Base-by-base conservation (phyloP, 164 flowering plant genomes). In the Macadamia integrifolia region DNA sequence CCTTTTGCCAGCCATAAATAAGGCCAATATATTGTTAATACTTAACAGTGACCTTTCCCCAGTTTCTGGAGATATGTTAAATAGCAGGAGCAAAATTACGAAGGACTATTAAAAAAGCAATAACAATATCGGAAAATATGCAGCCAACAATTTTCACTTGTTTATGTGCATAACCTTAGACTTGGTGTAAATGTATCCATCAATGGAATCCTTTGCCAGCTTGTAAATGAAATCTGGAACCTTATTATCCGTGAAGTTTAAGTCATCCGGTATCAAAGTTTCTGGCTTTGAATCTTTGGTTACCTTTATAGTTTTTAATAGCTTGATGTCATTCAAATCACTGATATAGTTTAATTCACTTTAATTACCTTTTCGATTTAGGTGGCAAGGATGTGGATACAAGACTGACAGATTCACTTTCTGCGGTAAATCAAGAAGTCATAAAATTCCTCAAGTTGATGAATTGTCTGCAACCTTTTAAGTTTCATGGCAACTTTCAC, bases 391-490 rank as follows among this genome's bases (percentile, higher is more conserved):
- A 72, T 62, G 53, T 40, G 18, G 73, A 76, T 18, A 23, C 71
- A 72, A 72, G 68, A 42, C 52, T 72, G 52, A 43, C 64, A 23
- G 73, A 76, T 69, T 72, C 76, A 66, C 79, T 76, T 69, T 72
- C 76, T 62, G 58, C 72, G 76, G 79, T 76, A 71, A 64, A 2
- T 31, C 14, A 53, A 15, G 8, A 31, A 11, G 56, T 32, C 58
- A 17, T 40, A 61, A 52, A 31, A 65, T 52, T 53, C 43, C 48
- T 14, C 44, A 18, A 13, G 49, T 18, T 61, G n/a, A 15, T 15
- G 31, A 9, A 29, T 14, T 68, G 4, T 50, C 15, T 53, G 57
- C 18, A 12, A 14, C 6, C 1, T 53, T 50, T 5, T 31, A 32
- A 17, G 17, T 56, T 56, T 13, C 30, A 12, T 29, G 30, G 15